Evolutionary conservation across 2,329 filamentous ascomycete genomes (phyloP), one percentile per base, ranked within the genome.

Genomic region (Epichloe gansuensis): DNA sequence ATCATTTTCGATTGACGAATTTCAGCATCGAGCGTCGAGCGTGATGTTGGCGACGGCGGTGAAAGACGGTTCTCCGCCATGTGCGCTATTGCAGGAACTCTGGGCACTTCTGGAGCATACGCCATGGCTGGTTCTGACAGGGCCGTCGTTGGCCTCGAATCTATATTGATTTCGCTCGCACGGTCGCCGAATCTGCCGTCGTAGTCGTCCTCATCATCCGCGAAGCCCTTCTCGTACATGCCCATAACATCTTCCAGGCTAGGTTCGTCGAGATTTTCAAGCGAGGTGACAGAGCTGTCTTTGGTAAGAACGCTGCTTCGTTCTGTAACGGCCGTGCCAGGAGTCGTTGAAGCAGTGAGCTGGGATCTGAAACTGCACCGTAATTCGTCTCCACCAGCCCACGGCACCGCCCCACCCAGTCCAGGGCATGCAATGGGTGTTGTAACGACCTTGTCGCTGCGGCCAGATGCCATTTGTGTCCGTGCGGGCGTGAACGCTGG

Each of bases 251-350:
- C 80, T 58, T 84, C 80, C 35, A 85, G 71, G 59, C 78, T 82
- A 51, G 78, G 72, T 41, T 77, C 78, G 56, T 82, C 79, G 55
- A 77, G 73, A 15, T 71, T 66, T 40, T 64, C 67, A 66, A 75
- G 76, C 55, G 73, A 93, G 69, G 70, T 85, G 50, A 83, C 75
- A 2, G 86, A 89, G 71, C 86, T 94, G 54, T 81, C 80, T 59
- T 87, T 89, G 3, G 89, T 93, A 57, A 84, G 66, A 48, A 93
- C 75, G 62, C 89, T 95, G 65, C 87, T 94, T 55, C 87, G 78
- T 63, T 91, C 87, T 1, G 88, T 94, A n/a, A 83, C 81, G 5
- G 66, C 58, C 2, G 76, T 78, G 25, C 84, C 89, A 35, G 75
- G 76, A 27, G 71, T 69, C 5, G 76, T 77, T 3, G 77, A 80